Conservation (phyloP, 441 rosid species). For the Gossypium armourianum region DNA sequence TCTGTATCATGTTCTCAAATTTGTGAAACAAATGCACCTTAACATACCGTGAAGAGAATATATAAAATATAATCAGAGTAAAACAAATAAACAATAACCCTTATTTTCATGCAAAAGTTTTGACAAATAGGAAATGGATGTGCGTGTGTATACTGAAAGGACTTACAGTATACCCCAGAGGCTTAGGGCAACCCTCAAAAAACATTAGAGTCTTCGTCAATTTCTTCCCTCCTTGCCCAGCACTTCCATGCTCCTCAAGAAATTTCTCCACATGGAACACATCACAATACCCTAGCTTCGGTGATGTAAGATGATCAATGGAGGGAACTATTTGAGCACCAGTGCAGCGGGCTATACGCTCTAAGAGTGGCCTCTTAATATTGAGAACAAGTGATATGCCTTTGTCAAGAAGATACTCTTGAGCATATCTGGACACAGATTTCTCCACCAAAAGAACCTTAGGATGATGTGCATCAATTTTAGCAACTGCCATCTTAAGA, state of each 20-base stretch:
- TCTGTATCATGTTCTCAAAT: neutral
- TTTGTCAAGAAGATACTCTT: conserved; percentile 59
- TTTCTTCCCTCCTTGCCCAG: conserved; percentile 49
- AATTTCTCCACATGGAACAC: conserved; percentile 52
- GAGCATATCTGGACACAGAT: conserved; percentile 64
- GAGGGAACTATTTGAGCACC: conserved; percentile 73
- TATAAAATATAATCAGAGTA: neutral
- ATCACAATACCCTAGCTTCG: conserved; percentile 57
- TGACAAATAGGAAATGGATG: neutral
- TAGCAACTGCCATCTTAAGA: conserved; percentile 71
- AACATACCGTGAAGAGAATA: neutral
- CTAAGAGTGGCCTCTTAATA: conserved; percentile 55
- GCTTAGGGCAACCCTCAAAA: conserved; percentile 70
- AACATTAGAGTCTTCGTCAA: conserved; percentile 60
- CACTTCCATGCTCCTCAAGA: conserved; percentile 45
- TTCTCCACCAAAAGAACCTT: conserved; percentile 67
- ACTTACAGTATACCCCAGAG: conserved; percentile 73
- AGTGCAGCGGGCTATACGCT: conserved; percentile 67
- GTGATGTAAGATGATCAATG: conserved; percentile 51
- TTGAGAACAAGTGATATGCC: conserved; percentile 70
- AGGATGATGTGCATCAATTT: conserved; percentile 57
- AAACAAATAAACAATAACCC: neutral
- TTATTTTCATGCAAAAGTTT: neutral
- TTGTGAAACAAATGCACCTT: conserved; percentile 5
- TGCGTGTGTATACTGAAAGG: neutral